Percentiles rank a stretch among this genome's conserved stretches.
These are phyloP conservation scores for Boeremia lycopersici DNA, from an alignment of 2,329 filamentous ascomycete genomes.

Conservation along the genomic window DNA sequence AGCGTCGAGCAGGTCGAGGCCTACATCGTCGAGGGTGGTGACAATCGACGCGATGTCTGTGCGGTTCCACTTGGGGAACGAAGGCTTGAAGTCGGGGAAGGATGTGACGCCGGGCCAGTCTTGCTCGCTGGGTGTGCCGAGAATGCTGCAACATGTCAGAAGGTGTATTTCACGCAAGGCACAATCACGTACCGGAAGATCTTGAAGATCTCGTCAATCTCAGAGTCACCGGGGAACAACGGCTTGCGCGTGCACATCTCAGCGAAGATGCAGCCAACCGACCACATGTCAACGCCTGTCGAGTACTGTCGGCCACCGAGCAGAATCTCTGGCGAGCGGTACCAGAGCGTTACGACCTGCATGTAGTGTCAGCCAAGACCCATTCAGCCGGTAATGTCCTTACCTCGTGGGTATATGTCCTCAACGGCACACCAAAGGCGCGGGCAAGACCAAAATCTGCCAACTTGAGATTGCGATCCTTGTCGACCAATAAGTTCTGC, in stretches of 20 bases:
- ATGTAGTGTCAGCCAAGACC: conserved; percentile 17
- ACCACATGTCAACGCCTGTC: conserved; percentile 96
- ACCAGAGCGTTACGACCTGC: conserved; percentile 89
- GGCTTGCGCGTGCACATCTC: conserved; percentile 96
- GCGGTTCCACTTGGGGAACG: conserved; percentile 88
- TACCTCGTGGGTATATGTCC: conserved; percentile 91
- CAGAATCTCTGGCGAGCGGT: conserved; percentile 87
- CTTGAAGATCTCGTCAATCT: conserved; percentile 95
- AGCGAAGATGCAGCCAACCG: conserved; percentile 90
- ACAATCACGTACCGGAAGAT: conserved; percentile 75
- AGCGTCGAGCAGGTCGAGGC: conserved; percentile 69
- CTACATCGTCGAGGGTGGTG: conserved; percentile 72
- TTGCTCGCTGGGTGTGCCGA: conserved; percentile 82
- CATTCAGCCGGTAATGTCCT: background rate
- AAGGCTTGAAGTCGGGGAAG: conserved; percentile 90
- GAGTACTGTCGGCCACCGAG: conserved; percentile 91
- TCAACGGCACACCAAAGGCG: conserved; percentile 87
- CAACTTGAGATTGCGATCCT: conserved; percentile 86
- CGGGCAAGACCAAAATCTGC: conserved; percentile 89
- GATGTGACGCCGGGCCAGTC: conserved; percentile 92
- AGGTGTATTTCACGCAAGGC: background rate
- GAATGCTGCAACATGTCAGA: conserved; percentile 50
- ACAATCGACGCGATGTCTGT: conserved; percentile 71
- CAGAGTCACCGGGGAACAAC: conserved; percentile 88
- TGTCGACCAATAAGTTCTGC: conserved; percentile 86